Evolutionary conservation across 2,329 filamentous ascomycete species (phyloP), one percentile per base, ranked within the genome.

Genomic region (Alternaria burnsii): DNA sequence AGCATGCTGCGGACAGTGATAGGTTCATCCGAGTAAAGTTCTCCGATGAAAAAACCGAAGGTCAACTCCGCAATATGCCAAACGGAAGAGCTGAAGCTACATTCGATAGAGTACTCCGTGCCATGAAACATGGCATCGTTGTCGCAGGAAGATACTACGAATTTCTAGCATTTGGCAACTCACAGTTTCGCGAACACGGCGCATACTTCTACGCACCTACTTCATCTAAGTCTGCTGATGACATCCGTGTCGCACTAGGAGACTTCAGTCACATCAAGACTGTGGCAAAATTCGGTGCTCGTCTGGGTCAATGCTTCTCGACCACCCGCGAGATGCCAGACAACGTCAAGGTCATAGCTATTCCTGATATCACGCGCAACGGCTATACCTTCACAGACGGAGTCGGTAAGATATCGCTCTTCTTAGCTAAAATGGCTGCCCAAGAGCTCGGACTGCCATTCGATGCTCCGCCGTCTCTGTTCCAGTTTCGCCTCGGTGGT

Each of bases 131-230:
- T 56, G 95, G 95, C 0, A 94, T 99, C 66, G 83, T 83, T 0
- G 89, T 99, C 51, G 95, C 92, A 5, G 91, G 90, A 64, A 89
- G 92, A 8, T 87, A 88, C 59, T 99, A 93, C 76, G 87, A 94
- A 68, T 98, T 98, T 66, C 86, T 99, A 26, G 95, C 94, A 0
- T 97, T 94, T 79, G 94, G 95, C 0, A 98, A 95, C 76, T 97
- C 95, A 0, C 95, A 99, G 71, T 91, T 99, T 61, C 88, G 94
- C 52, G 94, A 98, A 73, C 89, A 94, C 68, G 91, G 94, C 0
- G 94, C 92, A 0, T 98, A 95, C 73, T 97, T 99, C 79, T 98
- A 98, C 76, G 90, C 92, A 5, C 86, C 91, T 0, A 88, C 87
- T 0, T 81, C 86, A 0, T 82, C 87, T 55, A 74, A 91, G 8